phyloP scores from a whole-genome alignment of 1,284 basidiomycete genomes.

The Grifola frondosa region DNA sequence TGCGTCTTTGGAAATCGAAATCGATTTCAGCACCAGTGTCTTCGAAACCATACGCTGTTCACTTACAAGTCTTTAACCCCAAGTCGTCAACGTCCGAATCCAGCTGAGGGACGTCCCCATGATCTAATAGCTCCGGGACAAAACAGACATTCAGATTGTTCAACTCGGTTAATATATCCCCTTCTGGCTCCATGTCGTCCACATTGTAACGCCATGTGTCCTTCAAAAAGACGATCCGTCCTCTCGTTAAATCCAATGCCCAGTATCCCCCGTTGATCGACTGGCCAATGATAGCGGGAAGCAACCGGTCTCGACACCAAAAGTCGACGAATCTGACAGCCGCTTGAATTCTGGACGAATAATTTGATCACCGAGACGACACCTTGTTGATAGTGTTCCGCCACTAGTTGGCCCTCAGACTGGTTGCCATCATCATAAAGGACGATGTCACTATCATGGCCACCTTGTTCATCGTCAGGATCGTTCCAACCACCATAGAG shows the following conservation, averaged over 20 bases:
- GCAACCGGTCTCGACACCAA: slow-evolving; percentile 8
- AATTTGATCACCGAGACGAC: neutral
- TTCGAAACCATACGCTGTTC: too few species aligned
- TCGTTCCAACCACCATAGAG: too few species aligned
- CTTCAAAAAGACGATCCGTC: slow-evolving; percentile 3
- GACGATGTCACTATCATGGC: neutral
- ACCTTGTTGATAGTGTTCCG: slow-evolving; percentile 3
- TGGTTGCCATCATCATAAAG: too few species aligned
- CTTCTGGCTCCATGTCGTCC: slow-evolving; percentile 3
- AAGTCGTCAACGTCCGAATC: neutral
- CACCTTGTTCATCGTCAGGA: slow-evolving; percentile 3
- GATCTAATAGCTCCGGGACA: neutral
- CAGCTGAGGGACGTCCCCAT: neutral
- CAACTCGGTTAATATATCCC: neutral
- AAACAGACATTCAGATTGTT: neutral
- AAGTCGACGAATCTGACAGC: neutral
- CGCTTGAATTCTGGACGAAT: neutral
- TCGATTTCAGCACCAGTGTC: too few species aligned
- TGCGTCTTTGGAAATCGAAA: too few species aligned
- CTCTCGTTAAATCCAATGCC: slow-evolving; percentile 1
- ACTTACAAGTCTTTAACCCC: neutral
- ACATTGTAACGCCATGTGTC: slow-evolving; percentile 7
- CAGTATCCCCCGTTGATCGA: slow-evolving; percentile 8
- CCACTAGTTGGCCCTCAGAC: neutral
- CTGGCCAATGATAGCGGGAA: neutral